Base-by-base conservation (phyloP, 495 filamentous ascomycete species). In the Bombardia bombarda region DNA sequence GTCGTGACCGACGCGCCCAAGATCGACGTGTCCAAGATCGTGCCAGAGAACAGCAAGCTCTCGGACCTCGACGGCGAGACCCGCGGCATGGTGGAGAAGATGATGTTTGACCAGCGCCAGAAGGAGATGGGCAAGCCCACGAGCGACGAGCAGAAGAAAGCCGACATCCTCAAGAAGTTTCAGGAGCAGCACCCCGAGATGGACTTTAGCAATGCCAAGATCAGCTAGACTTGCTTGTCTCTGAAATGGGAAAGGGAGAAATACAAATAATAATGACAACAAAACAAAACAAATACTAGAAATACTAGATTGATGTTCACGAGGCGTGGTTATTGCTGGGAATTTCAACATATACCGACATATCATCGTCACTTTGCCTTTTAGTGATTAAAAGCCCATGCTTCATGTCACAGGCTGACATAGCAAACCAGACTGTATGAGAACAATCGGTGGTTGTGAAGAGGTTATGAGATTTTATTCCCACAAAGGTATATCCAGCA, bases 81-180 rank as follows among this genome's bases (percentile, higher is more conserved):
- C 47, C 75, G 92, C 46, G 72, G 53, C n/a, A 96, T 98, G 90
- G 92, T 98, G 32, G 92, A 98, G 81, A 98, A 98, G 77, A 97
- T 98, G 92, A 98, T 98, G 92, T 98, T 74, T 53, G 92, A 98
- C 68, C 92, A 98, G 75, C 73, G 85, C 34, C 89, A 95, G 74
- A 97, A 97, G 79, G 92, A 95, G 73, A 72, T 53, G 49, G 92
- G 92, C 6, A 77, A 81, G 59, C 83, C 85, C 53, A 86, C 80
- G 18, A 92, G 84, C 47, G 92, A 97, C 48, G 90, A 98, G 68
- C 78, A 89, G 70, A 81, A 83, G 71, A 97, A 98, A 77, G 62
- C 75, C 65, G 93, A 96, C 28, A 80, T 97, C 56, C 61, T 98
- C 61, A 83, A 85, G 72, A 87, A 90, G 63, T 98, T 97, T 65